Percentiles rank a stretch among this genome's conserved stretches.
Evolutionary conservation across 2,329 filamentous ascomycete species (phyloP).

Genomic region (Boeremia lycopersici): DNA sequence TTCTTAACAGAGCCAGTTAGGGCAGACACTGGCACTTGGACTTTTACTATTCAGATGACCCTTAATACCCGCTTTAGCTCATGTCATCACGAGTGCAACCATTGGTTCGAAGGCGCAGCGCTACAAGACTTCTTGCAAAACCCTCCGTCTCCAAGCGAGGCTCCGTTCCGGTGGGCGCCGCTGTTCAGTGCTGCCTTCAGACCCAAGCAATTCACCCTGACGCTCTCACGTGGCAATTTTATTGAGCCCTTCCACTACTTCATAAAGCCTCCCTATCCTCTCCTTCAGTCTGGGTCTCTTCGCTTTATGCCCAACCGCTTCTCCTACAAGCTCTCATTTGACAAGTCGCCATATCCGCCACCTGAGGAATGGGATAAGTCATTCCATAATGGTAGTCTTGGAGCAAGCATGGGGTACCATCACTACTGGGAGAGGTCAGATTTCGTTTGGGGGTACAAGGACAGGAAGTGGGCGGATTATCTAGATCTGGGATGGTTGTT

Average conservation of each 20-base stretch:
- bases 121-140: constrained; percentile 11
- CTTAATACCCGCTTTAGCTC: constrained; percentile 2
- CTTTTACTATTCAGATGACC: neutral
- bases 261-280: constrained; percentile 3
- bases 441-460: constrained; percentile 1
- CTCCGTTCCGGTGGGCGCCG: constrained; percentile 14
- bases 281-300: neutral
- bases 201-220: constrained; percentile 15
- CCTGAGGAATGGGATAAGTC: constrained; percentile 10
- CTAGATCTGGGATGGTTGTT: constrained; percentile 16
- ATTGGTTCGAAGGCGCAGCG: neutral
- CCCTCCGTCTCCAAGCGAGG: constrained; percentile 12
- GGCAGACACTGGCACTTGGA: neutral
- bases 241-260: constrained; percentile 13
- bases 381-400: neutral
- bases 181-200: constrained; percentile 9
- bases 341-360: constrained; percentile 14
- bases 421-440: constrained; percentile 5
- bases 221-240: constrained; percentile 11
- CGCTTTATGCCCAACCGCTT: constrained; percentile 9
- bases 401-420: neutral
- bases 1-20: neutral
- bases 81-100: neutral
- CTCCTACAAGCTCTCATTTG: constrained; percentile 5
- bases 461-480: constrained; percentile 12